A percentile compares a stretch with the other conserved stretches of the same genome.
These are phyloP conservation scores for Vicia villosa DNA, from an alignment of 306 rosid species.

Conservation along the genomic window DNA sequence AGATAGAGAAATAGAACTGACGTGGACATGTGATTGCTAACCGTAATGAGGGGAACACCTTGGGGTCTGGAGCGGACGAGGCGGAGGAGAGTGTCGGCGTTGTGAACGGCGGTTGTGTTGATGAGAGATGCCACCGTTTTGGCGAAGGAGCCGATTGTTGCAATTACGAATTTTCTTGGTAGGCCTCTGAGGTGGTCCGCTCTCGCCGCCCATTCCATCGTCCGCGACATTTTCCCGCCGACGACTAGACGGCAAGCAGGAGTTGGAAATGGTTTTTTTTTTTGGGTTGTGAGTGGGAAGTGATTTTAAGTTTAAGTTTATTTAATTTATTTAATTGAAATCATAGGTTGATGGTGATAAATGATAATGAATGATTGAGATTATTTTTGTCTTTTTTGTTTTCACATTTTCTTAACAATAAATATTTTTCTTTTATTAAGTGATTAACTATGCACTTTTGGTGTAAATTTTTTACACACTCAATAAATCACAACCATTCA, in stretches of 20 bases:
- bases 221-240: conserved; percentile 49
- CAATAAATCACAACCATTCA: no score
- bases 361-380: no score
- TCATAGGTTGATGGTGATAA: no score
- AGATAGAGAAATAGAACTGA: conserved; percentile 16
- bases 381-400: no score
- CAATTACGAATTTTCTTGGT: conserved; percentile 61
- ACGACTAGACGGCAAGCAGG: neutral
- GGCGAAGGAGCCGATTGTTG: conserved; percentile 66
- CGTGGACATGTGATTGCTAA: conserved; percentile 97
- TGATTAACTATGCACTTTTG: no score
- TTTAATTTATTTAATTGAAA: no score
- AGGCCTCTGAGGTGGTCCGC: conserved; percentile 59
- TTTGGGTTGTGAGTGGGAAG: no score
- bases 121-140: conserved; percentile 60
- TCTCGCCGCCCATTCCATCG: conserved; percentile 79
- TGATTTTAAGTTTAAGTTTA: no score
- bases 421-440: no score
- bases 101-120: conserved; percentile 72
- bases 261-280: neutral
- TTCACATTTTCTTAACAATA: no score
- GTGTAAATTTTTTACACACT: no score
- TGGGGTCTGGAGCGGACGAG: conserved; percentile 70
- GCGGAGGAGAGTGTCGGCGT: conserved; percentile 71
- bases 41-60: conserved; percentile 84